Evolutionary conservation across 2,329 filamentous ascomycete species (phyloP).

Genomic region (Phialemoniopsis sp.): DNA sequence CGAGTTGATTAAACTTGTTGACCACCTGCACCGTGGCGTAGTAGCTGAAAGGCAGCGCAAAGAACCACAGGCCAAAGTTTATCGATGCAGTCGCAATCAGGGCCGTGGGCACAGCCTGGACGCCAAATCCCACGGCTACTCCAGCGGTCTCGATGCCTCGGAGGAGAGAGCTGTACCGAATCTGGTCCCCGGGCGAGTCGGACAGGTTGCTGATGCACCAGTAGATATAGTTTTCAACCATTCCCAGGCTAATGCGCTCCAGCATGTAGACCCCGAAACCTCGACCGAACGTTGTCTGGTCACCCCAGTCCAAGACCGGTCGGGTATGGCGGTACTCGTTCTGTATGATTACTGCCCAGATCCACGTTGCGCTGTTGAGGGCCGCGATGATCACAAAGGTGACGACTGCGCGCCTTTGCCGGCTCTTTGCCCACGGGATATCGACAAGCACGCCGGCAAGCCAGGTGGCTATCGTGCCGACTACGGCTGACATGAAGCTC

Average conservation of each 20-base stretch:
- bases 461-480: conserved; percentile 55
- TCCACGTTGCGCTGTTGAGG: conserved; percentile 67
- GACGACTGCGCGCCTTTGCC: conserved; percentile 30
- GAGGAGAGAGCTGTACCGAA: conserved; percentile 37
- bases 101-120: conserved; percentile 36
- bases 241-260: conserved; percentile 51
- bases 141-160: conserved; percentile 35
- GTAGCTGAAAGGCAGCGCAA: conserved; percentile 36
- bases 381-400: conserved; percentile 50
- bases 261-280: conserved; percentile 67
- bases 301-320: conserved; percentile 64
- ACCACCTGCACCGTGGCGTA: conserved; percentile 36
- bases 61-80: conserved; percentile 34
- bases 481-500: conserved; percentile 65
- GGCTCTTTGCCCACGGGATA: conserved; percentile 28
- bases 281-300: conserved; percentile 55
- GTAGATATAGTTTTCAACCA: conserved; percentile 72
- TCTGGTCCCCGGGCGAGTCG: conserved; percentile 36
- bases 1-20: conserved; percentile 27
- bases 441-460: conserved; percentile 28
- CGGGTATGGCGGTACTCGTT: conserved; percentile 52
- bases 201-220: conserved; percentile 47
- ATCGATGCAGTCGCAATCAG: conserved; percentile 38
- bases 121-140: conserved; percentile 34
- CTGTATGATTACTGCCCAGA: conserved; percentile 64